Conservation (phyloP, 441 rosid genomes). For the Euphorbia celastroides region DNA sequence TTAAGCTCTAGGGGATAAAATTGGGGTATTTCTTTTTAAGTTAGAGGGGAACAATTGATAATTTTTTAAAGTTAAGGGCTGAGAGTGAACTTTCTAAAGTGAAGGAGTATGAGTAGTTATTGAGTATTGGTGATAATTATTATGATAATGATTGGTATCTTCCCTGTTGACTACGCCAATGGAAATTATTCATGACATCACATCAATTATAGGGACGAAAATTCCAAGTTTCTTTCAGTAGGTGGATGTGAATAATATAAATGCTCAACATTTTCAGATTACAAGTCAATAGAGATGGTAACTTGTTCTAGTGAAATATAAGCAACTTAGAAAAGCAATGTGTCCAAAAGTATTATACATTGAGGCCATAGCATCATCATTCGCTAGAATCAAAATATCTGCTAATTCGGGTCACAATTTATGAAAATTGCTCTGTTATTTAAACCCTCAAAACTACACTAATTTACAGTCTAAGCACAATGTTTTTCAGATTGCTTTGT, state of each 20-base stretch:
- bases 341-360: no score
- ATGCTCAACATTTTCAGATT: neutral
- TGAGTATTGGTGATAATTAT: no score
- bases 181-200: neutral
- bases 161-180: neutral
- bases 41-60: neutral
- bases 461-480: conserved; percentile 22
- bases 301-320: no score
- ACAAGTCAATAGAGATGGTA: neutral
- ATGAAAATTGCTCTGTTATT: no score
- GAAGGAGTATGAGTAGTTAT: no score
- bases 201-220: neutral
- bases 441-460: no score
- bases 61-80: no score
- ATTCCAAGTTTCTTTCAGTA: neutral
- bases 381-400: no score
- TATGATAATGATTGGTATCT: neutral
- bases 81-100: no score
- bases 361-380: no score
- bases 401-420: no score
- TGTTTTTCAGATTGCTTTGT: conserved; percentile 16
- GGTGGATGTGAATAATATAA: neutral
- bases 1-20: no score
- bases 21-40: neutral
- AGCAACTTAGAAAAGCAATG: neutral